A percentile compares a stretch with the other conserved stretches of the same genome.
Conservation (phyloP, 2,329 filamentous ascomycete species). For the Colletotrichum plurivorum region DNA sequence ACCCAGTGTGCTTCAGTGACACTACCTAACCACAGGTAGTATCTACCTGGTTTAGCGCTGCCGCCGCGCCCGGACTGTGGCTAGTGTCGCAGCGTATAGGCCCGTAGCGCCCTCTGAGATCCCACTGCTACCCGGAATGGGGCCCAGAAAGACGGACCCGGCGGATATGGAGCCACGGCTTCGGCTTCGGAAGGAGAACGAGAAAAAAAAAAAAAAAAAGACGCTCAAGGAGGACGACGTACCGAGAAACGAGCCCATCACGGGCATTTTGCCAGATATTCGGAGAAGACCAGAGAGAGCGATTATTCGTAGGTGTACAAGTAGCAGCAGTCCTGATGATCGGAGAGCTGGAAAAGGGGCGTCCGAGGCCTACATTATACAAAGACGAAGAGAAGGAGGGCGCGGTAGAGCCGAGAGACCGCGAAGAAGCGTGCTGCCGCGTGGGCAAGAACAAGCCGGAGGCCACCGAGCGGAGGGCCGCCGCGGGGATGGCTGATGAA, state of each 20-base stretch:
- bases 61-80: background rate
- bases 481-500: conserved; percentile 4
- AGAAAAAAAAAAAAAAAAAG: background rate
- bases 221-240: background rate
- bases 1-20: background rate
- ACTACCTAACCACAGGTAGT: background rate
- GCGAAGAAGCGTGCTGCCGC: background rate
- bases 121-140: conserved; percentile 14
- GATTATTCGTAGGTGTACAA: background rate
- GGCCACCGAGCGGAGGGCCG: conserved; percentile 15
- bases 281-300: conserved; percentile 16
- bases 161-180: background rate
- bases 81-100: too few species aligned
- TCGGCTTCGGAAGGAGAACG: background rate
- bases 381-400: conserved; percentile 13
- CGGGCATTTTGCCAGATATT: conserved; percentile 11
- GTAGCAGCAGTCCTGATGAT: conserved; percentile 4
- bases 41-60: background rate
- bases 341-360: conserved; percentile 17
- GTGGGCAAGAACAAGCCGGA: conserved; percentile 6
- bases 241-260: conserved; percentile 23
- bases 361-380: conserved; percentile 24
- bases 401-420: background rate
- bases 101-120: too few species aligned
- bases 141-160: background rate